phyloP scores from a whole-genome alignment of 441 rosid genomes.

The Croton setiger region DNA sequence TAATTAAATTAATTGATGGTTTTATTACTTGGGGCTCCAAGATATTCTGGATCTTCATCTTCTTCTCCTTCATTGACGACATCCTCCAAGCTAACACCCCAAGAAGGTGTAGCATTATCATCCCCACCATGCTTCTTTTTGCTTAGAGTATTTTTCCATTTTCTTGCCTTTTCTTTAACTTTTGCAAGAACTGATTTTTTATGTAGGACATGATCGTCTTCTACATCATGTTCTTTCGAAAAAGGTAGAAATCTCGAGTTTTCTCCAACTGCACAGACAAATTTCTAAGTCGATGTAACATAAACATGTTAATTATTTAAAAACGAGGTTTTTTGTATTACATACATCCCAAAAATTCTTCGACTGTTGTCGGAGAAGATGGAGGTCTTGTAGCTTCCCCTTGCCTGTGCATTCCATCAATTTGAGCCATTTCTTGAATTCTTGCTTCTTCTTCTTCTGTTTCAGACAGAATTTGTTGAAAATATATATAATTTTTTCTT shows the following conservation, averaged over 20 bases:
- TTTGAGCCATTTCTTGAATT: slow-evolving; percentile 36
- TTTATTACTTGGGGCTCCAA: slow-evolving; percentile 52
- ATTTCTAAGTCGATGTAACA: no score
- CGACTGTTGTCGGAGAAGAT: slow-evolving; percentile 27
- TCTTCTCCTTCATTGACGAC: slow-evolving; percentile 19
- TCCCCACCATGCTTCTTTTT: slow-evolving; percentile 31
- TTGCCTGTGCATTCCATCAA: slow-evolving; percentile 31
- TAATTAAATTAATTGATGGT: neutral
- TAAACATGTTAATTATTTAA: no score
- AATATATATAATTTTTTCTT: neutral
- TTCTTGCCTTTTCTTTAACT: slow-evolving; percentile 46
- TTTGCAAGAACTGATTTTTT: slow-evolving; percentile 60
- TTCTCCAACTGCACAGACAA: slow-evolving; percentile 30
- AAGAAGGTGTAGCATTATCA: slow-evolving; percentile 25
- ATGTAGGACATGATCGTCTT: slow-evolving; percentile 40
- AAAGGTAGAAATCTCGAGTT: slow-evolving; percentile 28
- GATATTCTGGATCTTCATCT: slow-evolving; percentile 39
- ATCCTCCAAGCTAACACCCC: slow-evolving; percentile 38
- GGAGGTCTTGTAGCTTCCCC: slow-evolving; percentile 32
- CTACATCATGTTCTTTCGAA: slow-evolving; percentile 38
- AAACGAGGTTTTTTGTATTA: neutral
- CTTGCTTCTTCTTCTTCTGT: slow-evolving; percentile 26
- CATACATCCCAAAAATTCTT: slow-evolving; percentile 54
- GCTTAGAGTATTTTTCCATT: slow-evolving; percentile 37
- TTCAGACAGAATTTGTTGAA: no score